Conservation (phyloP, 2,329 filamentous ascomycete genomes). For the Westerdykella sp. region DNA sequence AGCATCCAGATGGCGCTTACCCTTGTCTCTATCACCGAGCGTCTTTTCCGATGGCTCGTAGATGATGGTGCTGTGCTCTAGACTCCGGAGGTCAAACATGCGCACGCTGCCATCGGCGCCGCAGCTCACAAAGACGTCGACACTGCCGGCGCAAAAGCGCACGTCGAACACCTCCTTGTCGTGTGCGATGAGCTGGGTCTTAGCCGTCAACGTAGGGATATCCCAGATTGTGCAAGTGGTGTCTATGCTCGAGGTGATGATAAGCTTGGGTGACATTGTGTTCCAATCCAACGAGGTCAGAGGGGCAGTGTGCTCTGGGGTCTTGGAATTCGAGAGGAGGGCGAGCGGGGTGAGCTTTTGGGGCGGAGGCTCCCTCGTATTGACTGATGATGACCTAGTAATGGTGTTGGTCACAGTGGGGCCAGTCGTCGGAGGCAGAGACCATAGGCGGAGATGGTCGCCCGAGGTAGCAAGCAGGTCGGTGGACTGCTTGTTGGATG, state of each 20-base stretch:
- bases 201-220: slow-evolving; percentile 93
- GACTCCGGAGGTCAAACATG: slow-evolving; percentile 95
- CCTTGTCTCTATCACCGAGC: slow-evolving; percentile 38
- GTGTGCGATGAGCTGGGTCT: slow-evolving; percentile 96
- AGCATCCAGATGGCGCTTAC: slow-evolving; percentile 19
- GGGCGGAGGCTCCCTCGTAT: slow-evolving; percentile 54
- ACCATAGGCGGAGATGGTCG: slow-evolving; percentile 91
- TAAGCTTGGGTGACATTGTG: slow-evolving; percentile 89
- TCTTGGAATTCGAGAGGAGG: slow-evolving; percentile 94
- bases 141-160: slow-evolving; percentile 92
- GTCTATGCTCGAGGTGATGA: slow-evolving; percentile 98
- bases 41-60: slow-evolving; percentile 94
- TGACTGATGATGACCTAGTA: slow-evolving; percentile 57
- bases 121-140: slow-evolving; percentile 98
- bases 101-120: slow-evolving; percentile 95
- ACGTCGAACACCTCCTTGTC: slow-evolving; percentile 99
- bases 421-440: slow-evolving; percentile 56
- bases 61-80: slow-evolving; percentile 98
- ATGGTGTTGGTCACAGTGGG: slow-evolving; percentile 63
- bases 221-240: slow-evolving; percentile 99
- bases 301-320: slow-evolving; percentile 93
- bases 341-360: slow-evolving; percentile 87
- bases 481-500: slow-evolving; percentile 88
- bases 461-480: slow-evolving; percentile 92
- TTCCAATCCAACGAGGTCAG: slow-evolving; percentile 98